Evolutionary conservation across 2,329 filamentous ascomycete species (phyloP), one percentile per base, ranked within the genome.

Genomic region (Fusarium sp.): DNA sequence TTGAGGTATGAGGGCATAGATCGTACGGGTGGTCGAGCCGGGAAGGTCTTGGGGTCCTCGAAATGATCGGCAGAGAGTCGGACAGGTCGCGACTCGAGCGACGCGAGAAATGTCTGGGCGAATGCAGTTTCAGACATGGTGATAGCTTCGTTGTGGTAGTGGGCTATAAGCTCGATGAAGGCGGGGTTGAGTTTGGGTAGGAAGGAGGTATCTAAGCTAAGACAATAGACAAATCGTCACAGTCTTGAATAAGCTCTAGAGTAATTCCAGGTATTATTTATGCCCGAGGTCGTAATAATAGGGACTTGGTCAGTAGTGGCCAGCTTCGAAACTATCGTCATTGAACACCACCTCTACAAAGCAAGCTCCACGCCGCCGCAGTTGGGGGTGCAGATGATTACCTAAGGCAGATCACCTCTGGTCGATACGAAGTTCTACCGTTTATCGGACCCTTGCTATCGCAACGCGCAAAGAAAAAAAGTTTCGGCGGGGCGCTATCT

Each of bases 51-150:
- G 50, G 93, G 89, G 77, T 98, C 93, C 80, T 95, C 93, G 79
- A 97, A 90, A 88, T 98, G 92, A 80, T 98, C 94, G 69, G 92
- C 85, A n/a, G 91, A 89, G 68, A 98, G 88, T 84, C 94, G 97
- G 74, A 90, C 80, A 9, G 94, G 92, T 50, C 91, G 90, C 64
- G 89, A 88, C 81, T 97, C 94, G 67, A 98, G 88, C 22, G 89
- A 87, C 53, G 90, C 84, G 72, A 99, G 89, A 80, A 97, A 98
- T 33, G 89, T 86, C 81, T 92, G 94, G 73, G 94, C 92, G 80
- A 98, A 98, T 51, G 89, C 84, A 64, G 94, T 81, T 86, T 98
- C 94, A n/a, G 91, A 86, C 92, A 94, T 94, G 70, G 63, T 78
- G 76, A 69, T 57, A 61, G 64, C 51, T 47, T 69, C 54, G 54